Conservation (phyloP, 2,329 filamentous ascomycete species). For the Penicillium sp. region DNA sequence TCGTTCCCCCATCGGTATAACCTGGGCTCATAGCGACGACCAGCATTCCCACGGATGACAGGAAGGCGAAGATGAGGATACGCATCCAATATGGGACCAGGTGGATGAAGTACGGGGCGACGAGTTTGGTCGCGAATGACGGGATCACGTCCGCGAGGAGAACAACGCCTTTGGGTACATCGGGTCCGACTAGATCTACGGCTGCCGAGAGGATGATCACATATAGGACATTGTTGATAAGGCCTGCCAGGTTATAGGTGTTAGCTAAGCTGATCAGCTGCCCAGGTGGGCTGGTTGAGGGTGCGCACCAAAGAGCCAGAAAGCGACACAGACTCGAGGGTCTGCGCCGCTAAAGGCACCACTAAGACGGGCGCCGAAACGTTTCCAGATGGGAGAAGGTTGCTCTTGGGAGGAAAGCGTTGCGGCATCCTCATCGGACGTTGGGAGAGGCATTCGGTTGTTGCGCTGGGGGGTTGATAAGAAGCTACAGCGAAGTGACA, state of each 20-base stretch:
- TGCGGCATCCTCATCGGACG: conserved; percentile 23
- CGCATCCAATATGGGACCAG: conserved; percentile 75
- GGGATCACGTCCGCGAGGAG: conserved; percentile 91
- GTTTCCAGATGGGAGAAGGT: conserved; percentile 69
- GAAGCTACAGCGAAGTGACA: conserved; percentile 2
- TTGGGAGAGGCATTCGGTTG: conserved; percentile 27
- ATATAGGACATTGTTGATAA: conserved; percentile 97
- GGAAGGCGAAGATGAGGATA: conserved; percentile 68
- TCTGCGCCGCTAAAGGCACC: conserved; percentile 67
- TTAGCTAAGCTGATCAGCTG: conserved; percentile 3
- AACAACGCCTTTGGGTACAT: conserved; percentile 85
- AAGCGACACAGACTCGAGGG: conserved; percentile 71
- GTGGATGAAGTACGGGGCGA: conserved; percentile 93
- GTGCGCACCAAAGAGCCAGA: conserved; percentile 84
- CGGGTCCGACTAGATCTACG: conserved; percentile 86
- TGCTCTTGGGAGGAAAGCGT: conserved; percentile 48
- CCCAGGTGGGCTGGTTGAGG: conserved; percentile 14
- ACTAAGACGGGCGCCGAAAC: conserved; percentile 66
- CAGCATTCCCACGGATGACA: conserved; percentile 85
- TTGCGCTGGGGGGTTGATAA: conserved; percentile 10
- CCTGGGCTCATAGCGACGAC: conserved; percentile 77
- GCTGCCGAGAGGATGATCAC: conserved; percentile 95
- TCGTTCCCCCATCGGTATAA: conserved; percentile 56
- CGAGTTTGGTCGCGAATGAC: conserved; percentile 81
- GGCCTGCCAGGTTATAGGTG: conserved; percentile 53